A percentile compares a stretch with the other conserved stretches of the same genome.
Conservation (phyloP, 257 asterid species). For the Solanum clarkiae region DNA sequence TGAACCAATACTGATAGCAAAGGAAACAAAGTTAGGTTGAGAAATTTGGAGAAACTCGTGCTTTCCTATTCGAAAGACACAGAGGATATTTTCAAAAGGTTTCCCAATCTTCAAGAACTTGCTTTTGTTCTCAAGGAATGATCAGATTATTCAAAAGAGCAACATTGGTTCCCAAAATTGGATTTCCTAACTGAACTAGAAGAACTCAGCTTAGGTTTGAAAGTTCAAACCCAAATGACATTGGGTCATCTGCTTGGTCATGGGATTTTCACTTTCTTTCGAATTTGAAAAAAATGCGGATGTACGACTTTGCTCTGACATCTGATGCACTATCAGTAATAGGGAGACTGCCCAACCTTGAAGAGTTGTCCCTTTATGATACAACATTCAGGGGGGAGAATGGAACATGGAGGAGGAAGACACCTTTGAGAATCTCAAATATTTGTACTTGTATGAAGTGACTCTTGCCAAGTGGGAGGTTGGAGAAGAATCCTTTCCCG, state of each 20-base stretch:
- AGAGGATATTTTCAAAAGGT: not conserved
- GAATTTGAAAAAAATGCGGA: not conserved
- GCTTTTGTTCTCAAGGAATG: not conserved
- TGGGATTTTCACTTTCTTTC: not conserved
- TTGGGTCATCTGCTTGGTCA: too few species aligned
- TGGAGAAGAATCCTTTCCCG: not conserved
- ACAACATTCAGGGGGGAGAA: not conserved
- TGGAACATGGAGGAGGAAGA: not conserved
- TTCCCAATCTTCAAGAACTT: not conserved
- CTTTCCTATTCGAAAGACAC: not conserved
- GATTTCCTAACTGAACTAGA: not conserved
- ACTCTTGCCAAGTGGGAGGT: not conserved
- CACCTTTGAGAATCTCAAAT: not conserved
- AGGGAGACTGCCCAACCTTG: too few species aligned
- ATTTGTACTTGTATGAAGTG: accelerated
- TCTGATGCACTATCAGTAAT: too few species aligned
- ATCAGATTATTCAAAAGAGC: not conserved
- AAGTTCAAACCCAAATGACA: not conserved
- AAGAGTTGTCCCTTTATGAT: not conserved
- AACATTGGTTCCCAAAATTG: not conserved
- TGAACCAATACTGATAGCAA: not conserved
- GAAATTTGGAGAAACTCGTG: not conserved
- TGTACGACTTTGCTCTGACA: too few species aligned
- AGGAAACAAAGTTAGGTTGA: not conserved
- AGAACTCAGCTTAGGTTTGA: not conserved